These are phyloP conservation scores for Xerocomus alliaceus DNA, from an alignment of 1,284 basidiomycete genomes.

Conservation along the genomic window DNA sequence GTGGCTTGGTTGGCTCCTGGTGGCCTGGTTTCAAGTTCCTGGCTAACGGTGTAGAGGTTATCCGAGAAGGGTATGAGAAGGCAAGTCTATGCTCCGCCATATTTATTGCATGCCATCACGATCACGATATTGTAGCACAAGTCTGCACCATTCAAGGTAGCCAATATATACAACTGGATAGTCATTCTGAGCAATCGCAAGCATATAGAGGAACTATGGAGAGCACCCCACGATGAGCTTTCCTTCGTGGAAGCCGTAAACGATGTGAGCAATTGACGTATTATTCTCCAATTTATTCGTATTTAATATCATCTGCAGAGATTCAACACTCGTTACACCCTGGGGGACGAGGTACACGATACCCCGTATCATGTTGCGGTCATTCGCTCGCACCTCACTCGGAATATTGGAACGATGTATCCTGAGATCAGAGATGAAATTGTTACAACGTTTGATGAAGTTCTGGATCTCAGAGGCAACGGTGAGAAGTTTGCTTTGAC, in stretches of 20 bases:
- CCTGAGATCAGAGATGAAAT: constrained; percentile 44
- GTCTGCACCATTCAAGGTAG: constrained; percentile 48
- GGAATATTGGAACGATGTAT: constrained; percentile 36
- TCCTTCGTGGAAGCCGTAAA: constrained; percentile 43
- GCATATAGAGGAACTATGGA: constrained; percentile 50
- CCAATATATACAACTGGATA: constrained; percentile 44
- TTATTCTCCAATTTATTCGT: no score
- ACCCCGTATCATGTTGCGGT: constrained; percentile 37
- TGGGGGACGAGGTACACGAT: no score
- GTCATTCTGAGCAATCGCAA: constrained; percentile 48
- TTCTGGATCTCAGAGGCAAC: constrained; percentile 19
- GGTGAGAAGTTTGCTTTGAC: constrained; percentile 13
- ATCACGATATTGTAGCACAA: no score
- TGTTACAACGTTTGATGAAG: constrained; percentile 35
- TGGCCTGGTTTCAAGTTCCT: constrained; percentile 18
- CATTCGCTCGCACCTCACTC: constrained; percentile 40
- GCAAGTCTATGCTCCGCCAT: no score
- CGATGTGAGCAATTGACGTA: constrained; percentile 47
- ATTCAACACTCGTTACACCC: constrained; percentile 19
- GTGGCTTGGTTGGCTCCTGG: constrained; percentile 27
- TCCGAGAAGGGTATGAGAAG: constrained; percentile 32
- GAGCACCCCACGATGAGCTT: constrained; percentile 46
- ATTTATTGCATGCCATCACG: no score
- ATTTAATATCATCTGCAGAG: background rate
- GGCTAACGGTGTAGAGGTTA: constrained; percentile 4